A percentile compares a stretch with the other conserved stretches of the same genome.
Conservation (phyloP, 2,329 filamentous ascomycete species). For the Neonectria punicea region DNA sequence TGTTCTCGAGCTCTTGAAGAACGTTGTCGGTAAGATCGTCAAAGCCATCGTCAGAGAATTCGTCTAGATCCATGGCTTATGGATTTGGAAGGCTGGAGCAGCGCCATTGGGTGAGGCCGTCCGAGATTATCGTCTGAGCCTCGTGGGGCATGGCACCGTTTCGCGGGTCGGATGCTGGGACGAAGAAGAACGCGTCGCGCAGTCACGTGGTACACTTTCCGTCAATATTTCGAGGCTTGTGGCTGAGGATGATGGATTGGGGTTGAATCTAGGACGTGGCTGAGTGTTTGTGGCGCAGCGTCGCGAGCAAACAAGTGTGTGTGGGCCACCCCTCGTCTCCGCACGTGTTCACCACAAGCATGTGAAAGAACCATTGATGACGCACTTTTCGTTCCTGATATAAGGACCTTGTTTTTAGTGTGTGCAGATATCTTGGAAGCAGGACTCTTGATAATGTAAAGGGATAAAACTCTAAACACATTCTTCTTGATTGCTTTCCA, state of each 20-base stretch:
- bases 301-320: background rate
- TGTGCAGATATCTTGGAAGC: background rate
- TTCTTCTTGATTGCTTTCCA: background rate
- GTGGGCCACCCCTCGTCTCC: constrained; percentile 19
- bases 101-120: constrained; percentile 38
- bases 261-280: background rate
- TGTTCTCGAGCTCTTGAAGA: constrained; percentile 71
- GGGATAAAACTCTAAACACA: background rate
- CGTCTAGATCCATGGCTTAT: constrained; percentile 58
- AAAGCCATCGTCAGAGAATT: constrained; percentile 72
- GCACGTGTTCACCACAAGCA: constrained; percentile 26
- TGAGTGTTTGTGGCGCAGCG: constrained; percentile 10
- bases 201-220: constrained; percentile 40
- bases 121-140: constrained; percentile 4
- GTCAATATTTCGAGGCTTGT: background rate
- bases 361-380: constrained; percentile 41
- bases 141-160: constrained; percentile 21
- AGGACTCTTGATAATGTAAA: background rate
- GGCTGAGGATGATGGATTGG: constrained; percentile 17
- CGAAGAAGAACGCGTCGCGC: constrained; percentile 41
- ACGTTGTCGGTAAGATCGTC: constrained; percentile 68
- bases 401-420: background rate
- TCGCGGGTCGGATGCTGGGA: background rate
- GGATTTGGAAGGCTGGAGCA: constrained; percentile 17
- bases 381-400: background rate